phyloP scores from a whole-genome alignment of 1,139 yeast genomes.

The Diutina scorzettiae region DNA sequence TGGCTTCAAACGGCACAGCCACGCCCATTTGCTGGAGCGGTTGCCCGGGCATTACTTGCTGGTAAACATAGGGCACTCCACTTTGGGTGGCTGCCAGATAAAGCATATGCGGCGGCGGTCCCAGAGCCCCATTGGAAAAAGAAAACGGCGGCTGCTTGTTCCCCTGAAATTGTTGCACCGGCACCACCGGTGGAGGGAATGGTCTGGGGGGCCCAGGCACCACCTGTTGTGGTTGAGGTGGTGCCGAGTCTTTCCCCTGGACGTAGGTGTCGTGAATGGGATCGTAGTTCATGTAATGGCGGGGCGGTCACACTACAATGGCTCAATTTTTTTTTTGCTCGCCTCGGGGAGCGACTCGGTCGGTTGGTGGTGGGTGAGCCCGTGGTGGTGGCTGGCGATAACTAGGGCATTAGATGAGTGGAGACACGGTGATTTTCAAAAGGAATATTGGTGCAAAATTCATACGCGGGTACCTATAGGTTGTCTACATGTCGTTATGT shows the following conservation, averaged over 20 bases:
- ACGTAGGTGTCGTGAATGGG: slow-evolving; percentile 11
- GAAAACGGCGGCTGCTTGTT: not conserved
- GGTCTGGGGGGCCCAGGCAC: not conserved
- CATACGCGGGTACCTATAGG: too few relatives aligned
- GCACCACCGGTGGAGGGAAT: not conserved
- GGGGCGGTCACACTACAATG: not conserved
- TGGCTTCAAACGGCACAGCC: not conserved
- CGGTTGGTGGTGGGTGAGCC: not conserved
- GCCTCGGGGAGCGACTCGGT: not conserved
- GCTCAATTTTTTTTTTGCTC: not conserved
- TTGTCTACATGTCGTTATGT: too few relatives aligned
- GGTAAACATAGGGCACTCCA: not conserved
- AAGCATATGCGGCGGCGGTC: not conserved
- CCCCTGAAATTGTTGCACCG: not conserved
- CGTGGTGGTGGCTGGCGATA: too few relatives aligned
- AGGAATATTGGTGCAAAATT: too few relatives aligned
- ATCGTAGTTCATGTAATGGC: slow-evolving; percentile 10
- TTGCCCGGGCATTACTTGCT: not conserved
- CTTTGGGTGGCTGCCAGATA: not conserved
- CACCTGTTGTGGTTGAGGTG: not conserved
- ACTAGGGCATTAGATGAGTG: too few relatives aligned
- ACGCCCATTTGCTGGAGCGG: not conserved
- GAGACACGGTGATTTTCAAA: too few relatives aligned
- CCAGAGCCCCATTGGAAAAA: not conserved
- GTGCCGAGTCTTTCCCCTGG: not conserved